Percentiles rank a stretch among this genome's conserved stretches.
phyloP scores from a whole-genome alignment of 2,329 filamentous ascomycete genomes.

The Xylaria digitata region DNA sequence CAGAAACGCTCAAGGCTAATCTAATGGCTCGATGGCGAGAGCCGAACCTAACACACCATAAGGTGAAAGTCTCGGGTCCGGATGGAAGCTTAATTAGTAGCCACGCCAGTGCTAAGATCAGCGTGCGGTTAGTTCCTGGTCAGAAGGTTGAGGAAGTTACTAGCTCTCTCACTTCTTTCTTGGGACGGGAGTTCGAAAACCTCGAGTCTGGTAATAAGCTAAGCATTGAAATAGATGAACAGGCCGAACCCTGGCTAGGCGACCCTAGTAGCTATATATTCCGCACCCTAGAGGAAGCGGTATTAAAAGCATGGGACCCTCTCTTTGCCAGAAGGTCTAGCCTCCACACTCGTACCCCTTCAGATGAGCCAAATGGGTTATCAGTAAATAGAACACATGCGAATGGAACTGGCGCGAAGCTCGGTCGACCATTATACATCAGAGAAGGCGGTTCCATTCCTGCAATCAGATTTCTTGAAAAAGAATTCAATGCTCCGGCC shows the following conservation, averaged over 20 bases:
- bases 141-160: slow-evolving; percentile 87
- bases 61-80: slow-evolving; percentile 90
- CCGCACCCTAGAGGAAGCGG: slow-evolving; percentile 84
- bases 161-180: slow-evolving; percentile 71
- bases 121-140: slow-evolving; percentile 90
- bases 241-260: slow-evolving; percentile 95
- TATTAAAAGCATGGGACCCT: slow-evolving; percentile 85
- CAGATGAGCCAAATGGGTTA: slow-evolving; percentile 37
- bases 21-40: slow-evolving; percentile 96
- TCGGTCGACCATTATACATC: slow-evolving; percentile 84
- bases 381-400: slow-evolving; percentile 19
- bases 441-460: slow-evolving; percentile 96
- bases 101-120: slow-evolving; percentile 87
- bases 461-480: slow-evolving; percentile 91
- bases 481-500: slow-evolving; percentile 90
- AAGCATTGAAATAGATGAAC: slow-evolving; percentile 86
- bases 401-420: slow-evolving; percentile 49
- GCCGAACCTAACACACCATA: slow-evolving; percentile 92
- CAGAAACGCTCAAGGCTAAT: slow-evolving; percentile 80
- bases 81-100: slow-evolving; percentile 93
- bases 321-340: slow-evolving; percentile 50
- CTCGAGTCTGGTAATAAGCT: slow-evolving; percentile 86
- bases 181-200: slow-evolving; percentile 75
- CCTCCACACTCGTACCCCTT: slow-evolving; percentile 30
- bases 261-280: slow-evolving; percentile 93